These are phyloP conservation scores for Lecanosticta acicola DNA, from an alignment of 2,329 filamentous ascomycete genomes.

Conservation along the genomic window DNA sequence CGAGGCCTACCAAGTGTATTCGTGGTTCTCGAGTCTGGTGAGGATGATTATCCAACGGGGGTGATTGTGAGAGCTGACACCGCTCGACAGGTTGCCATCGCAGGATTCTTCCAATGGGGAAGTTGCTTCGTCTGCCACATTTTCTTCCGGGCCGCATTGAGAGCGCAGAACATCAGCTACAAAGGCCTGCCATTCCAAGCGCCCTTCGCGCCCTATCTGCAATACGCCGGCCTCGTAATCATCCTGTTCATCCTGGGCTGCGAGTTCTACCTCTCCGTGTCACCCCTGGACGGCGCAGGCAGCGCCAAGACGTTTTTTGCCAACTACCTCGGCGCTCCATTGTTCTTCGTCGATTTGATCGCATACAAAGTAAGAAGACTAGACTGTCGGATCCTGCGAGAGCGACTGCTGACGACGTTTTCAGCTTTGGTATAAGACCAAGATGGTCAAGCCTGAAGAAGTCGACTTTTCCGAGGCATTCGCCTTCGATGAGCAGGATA, in stretches of 20 bases:
- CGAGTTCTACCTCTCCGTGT: constrained; percentile 33
- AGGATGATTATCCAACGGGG: neutral
- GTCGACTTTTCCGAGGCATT: constrained; percentile 16
- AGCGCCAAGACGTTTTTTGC: constrained; percentile 32
- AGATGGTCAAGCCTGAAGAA: constrained; percentile 13
- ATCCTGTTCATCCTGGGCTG: constrained; percentile 29
- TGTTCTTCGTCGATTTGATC: constrained; percentile 30
- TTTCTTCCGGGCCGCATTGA: constrained; percentile 27
- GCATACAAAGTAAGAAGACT: constrained; percentile 16
- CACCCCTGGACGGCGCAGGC: constrained; percentile 29
- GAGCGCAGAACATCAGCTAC: constrained; percentile 27
- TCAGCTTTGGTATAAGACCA: constrained; percentile 14
- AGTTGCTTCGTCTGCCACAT: constrained; percentile 25
- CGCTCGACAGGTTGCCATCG: constrained; percentile 27
- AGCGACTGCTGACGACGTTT: neutral
- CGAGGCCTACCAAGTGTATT: constrained; percentile 25
- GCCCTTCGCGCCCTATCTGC: constrained; percentile 25
- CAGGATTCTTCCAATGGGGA: constrained; percentile 29
- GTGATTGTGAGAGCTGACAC: neutral
- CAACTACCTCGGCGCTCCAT: constrained; percentile 30
- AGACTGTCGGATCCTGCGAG: neutral
- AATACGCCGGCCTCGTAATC: constrained; percentile 25
- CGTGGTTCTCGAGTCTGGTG: constrained; percentile 31
- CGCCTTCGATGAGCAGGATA: constrained; percentile 16
- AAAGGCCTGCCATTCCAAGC: constrained; percentile 25